phyloP scores from a whole-genome alignment of 139 green algal genomes.

The Volvox reticuliferus region DNA sequence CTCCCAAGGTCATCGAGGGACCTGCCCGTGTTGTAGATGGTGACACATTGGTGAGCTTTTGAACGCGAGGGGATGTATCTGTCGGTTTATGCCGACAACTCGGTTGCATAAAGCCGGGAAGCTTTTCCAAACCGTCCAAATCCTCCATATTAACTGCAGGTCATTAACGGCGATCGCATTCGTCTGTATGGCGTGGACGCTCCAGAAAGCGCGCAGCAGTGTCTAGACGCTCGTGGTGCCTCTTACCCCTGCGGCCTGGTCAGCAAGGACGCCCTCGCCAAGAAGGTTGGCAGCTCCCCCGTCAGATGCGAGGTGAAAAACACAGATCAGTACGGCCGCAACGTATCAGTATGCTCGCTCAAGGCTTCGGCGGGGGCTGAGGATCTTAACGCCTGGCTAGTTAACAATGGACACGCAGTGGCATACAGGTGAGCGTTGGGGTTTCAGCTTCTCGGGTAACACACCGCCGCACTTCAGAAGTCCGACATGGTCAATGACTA shows the following conservation, averaged over 20 bases:
- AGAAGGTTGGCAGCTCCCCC: conserved; percentile 61
- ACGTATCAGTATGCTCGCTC: conserved; percentile 75
- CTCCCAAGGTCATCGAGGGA: conserved; percentile 24
- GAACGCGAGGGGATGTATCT: not conserved
- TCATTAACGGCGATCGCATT: conserved; percentile 61
- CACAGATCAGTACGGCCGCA: conserved; percentile 81
- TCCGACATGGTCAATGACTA: no score
- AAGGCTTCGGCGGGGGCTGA: conserved; percentile 7
- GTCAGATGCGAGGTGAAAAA: conserved; percentile 76
- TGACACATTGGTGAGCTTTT: conserved; percentile 52
- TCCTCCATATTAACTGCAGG: not conserved
- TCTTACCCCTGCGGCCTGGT: conserved; percentile 60
- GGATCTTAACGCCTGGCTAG: conserved; percentile 81
- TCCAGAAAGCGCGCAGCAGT: conserved; percentile 84
- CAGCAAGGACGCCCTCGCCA: conserved; percentile 64
- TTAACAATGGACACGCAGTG: conserved; percentile 81
- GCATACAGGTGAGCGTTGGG: conserved; percentile 74
- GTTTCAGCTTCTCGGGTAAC: no score
- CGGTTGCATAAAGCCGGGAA: no score
- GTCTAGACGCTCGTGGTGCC: conserved; percentile 51
- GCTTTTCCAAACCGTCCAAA: no score
- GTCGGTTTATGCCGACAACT: no score
- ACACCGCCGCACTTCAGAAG: no score
- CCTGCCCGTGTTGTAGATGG: conserved; percentile 57
- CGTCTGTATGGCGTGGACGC: conserved; percentile 86